phyloP scores from a whole-genome alignment of 352 stramenopile genomes.

The Phytophthora pini region DNA sequence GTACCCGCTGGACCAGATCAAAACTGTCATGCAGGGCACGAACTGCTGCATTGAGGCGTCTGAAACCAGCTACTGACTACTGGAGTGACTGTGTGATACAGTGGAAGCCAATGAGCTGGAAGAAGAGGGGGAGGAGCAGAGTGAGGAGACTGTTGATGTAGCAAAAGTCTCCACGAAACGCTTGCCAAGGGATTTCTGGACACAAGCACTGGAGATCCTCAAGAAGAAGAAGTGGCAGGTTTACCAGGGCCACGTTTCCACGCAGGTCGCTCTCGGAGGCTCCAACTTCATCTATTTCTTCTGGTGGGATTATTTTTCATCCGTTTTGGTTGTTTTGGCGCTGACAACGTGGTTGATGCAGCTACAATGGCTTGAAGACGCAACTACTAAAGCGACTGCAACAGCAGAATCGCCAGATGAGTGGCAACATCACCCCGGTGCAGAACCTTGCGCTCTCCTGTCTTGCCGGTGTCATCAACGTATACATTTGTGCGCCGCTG shows the following conservation, averaged over 20 bases:
- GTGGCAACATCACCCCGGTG: slow-evolving; percentile 48
- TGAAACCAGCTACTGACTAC: not conserved
- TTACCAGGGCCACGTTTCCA: slow-evolving; percentile 81
- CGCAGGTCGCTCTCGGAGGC: slow-evolving; percentile 73
- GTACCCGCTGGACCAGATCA: slow-evolving; percentile 89
- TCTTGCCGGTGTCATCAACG: slow-evolving; percentile 90
- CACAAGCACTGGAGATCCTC: slow-evolving; percentile 58
- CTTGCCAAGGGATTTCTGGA: slow-evolving; percentile 43
- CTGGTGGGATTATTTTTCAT: slow-evolving; percentile 42
- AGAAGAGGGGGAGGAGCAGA: slow-evolving; percentile 17
- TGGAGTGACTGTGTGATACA: slow-evolving; percentile 14
- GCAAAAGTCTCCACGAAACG: slow-evolving; percentile 8
- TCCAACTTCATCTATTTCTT: slow-evolving; percentile 93
- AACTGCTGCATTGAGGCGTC: not conserved
- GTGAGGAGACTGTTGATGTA: slow-evolving; percentile 8
- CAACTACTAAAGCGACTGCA: slow-evolving; percentile 73
- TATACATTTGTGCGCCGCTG: slow-evolving; percentile 84
- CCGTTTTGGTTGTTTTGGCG: not conserved
- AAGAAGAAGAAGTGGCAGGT: slow-evolving; percentile 73
- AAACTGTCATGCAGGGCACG: slow-evolving; percentile 84
- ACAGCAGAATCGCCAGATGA: slow-evolving; percentile 36
- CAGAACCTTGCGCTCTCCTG: slow-evolving; percentile 69
- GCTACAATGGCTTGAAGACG: slow-evolving; percentile 75
- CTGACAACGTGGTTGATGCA: slow-evolving; percentile 10
- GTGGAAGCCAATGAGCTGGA: slow-evolving; percentile 39